Base-by-base conservation (phyloP, 305 asterid genomes). In the Coffea humblotiana region DNA sequence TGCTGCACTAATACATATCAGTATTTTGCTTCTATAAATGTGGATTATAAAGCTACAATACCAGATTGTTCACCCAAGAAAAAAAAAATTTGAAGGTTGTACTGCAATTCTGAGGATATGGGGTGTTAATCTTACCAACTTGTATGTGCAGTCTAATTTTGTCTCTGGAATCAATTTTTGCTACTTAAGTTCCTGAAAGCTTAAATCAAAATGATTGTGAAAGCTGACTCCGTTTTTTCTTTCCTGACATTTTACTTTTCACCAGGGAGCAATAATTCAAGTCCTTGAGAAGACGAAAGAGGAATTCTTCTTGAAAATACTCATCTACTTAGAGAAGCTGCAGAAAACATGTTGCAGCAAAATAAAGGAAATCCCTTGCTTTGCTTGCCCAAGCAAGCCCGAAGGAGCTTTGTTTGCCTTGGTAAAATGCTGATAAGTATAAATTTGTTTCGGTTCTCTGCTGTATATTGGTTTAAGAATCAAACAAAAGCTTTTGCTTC, bases 361-460 rank as follows among this genome's bases (percentile, higher is more conserved):
- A 82, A 75, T 81, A 67, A 79, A 89, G 82, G 97, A 93, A 83
- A 93, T 93, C 78, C 93, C 91, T 43, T 85, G 90, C 89, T 69
- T 93, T 81, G 88, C 89, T 75, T 93, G 97, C 79, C 98, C 96
- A 8, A 85, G 89, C 90, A 95, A 91, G 87, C 98, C 98, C 6
- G 87, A 93, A 86, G 99, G 98, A 78, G 91, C 97, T 72, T 88
- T 93, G 99, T 92, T 89, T 81, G 90, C 79, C 54, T 91, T 93
- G 98, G 99, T 93, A 89, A 83, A 73, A 75, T 43, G 37, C 47
- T 37, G 10, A 76, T 83, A 29, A 84, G 51, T 72, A 45, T 43
- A 2, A 9, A 27, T 21, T 45, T 78, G 54, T 66, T 2, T 13
- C 14, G 25, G 25, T 77, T 6, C 23, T 43, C 45, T 65, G 76